Base-by-base conservation (phyloP, 495 filamentous ascomycete species). In the Physcia stellaris region DNA sequence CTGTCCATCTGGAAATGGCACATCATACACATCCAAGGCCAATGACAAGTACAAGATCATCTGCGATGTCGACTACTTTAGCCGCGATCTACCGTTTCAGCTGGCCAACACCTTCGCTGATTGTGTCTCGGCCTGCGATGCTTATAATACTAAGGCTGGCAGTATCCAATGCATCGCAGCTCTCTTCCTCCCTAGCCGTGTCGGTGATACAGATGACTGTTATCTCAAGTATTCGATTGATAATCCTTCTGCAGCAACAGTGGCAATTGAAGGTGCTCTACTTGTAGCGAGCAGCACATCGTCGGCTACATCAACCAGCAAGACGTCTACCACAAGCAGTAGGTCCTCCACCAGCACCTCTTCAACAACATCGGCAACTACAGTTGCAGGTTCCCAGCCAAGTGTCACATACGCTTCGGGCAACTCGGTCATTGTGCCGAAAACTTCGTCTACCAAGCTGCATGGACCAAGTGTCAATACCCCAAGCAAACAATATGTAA, bases 401-500 rank as follows among this genome's bases (percentile, higher is more conserved):
- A 47, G 40, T 11, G 20, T 53, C 24, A 47, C 43, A 10, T 53
- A 53, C 24, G 51, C 46, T 2, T 39, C 13, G 2, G 46, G 50
- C n/a, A 37, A 39, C 6, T 31, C 39, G 2, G 33, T 54, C 11
- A 40, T 47, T 30, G 17, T 16, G 23, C 53, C 53, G 4, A 34
- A 46, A 21, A 32, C 55, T 11, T 30, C 32, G 12, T 20, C 12
- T 3, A 38, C 44, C 15, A 18, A 50, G 2, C 22, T 48, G 3
- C 53, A 53, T 4, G 54, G 54, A 17, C 39, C 49, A 12, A 41
- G 35, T 28, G 3, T 23, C 7, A 56, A 55, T 21, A 24, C 22
- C 10, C 54, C 54, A 13, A 46, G 49, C 7, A 48, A 32, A n/a
- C 45, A 53, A 19, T 57, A 53, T 19, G 22, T 57, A 12, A 40